Conservation (phyloP, 2,329 filamentous ascomycete genomes). For the Monilinia laxa region DNA sequence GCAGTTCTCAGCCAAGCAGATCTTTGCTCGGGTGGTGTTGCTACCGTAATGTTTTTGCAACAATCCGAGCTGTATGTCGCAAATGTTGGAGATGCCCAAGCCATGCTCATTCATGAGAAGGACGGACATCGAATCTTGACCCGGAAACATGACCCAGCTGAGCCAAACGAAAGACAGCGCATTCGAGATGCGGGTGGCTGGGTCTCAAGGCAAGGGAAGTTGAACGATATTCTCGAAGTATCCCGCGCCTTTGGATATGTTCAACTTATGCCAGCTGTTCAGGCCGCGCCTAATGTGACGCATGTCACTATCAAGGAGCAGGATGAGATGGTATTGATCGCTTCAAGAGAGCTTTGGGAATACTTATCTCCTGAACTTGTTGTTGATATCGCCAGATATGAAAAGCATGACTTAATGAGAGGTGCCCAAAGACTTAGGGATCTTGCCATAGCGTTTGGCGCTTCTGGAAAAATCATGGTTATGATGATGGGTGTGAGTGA, state of each 20-base stretch:
- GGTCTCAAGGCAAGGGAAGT: slow-evolving; percentile 88
- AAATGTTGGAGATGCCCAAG: slow-evolving; percentile 93
- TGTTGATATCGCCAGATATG: slow-evolving; percentile 85
- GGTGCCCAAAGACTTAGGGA: slow-evolving; percentile 93
- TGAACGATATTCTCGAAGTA: slow-evolving; percentile 89
- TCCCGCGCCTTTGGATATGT: slow-evolving; percentile 95
- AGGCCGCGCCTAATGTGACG: slow-evolving; percentile 82
- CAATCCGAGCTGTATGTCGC: slow-evolving; percentile 89
- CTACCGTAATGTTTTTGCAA: slow-evolving; percentile 86
- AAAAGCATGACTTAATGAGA: slow-evolving; percentile 87
- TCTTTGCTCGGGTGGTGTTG: slow-evolving; percentile 83
- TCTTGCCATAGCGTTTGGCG: slow-evolving; percentile 91
- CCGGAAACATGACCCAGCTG: slow-evolving; percentile 88
- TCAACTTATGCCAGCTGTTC: slow-evolving; percentile 86
- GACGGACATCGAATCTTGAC: slow-evolving; percentile 82
- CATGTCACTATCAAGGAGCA: slow-evolving; percentile 78
- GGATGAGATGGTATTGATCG: slow-evolving; percentile 90
- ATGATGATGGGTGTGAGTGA: slow-evolving; percentile 97
- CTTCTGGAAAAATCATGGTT: slow-evolving; percentile 94
- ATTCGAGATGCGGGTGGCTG: slow-evolving; percentile 94
- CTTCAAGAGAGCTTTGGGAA: slow-evolving; percentile 92
- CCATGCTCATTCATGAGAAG: slow-evolving; percentile 90
- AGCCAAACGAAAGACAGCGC: slow-evolving; percentile 76
- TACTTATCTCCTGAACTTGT: slow-evolving; percentile 86
- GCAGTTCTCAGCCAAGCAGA: slow-evolving; percentile 86